phyloP scores from a whole-genome alignment of 768 basidiomycete genomes.

The Lactarius pseudohatsudake region DNA sequence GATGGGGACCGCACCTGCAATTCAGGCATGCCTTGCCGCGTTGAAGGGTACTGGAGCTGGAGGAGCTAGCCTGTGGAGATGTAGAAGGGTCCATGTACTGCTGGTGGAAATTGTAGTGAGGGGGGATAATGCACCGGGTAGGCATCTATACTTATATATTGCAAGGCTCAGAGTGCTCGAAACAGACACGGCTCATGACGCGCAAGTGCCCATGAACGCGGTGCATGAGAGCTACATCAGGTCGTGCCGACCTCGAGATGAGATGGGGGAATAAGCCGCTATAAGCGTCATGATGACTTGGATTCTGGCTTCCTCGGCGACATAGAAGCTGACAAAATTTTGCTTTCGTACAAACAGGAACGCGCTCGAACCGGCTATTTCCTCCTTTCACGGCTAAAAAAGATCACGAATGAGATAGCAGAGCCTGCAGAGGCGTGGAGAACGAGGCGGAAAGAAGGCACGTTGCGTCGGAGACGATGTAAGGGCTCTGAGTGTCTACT shows the following conservation, averaged over 20 bases:
- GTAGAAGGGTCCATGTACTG: conserved; percentile 21
- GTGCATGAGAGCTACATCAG: not conserved
- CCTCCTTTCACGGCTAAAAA: conserved; percentile 12
- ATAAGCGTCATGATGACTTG: no score
- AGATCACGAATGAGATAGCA: not conserved
- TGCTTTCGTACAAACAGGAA: not conserved
- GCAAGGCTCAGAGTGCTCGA: not conserved
- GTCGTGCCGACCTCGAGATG: conserved; percentile 2
- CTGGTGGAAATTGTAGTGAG: conserved; percentile 1
- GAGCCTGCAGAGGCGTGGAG: not conserved
- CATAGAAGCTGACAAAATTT: conserved; percentile 5
- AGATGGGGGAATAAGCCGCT: not conserved
- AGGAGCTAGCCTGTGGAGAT: conserved; percentile 14
- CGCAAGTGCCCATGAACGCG: not conserved
- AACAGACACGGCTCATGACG: not conserved
- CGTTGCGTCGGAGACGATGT: not conserved
- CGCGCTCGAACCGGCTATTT: conserved; percentile 7
- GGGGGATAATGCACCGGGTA: not conserved
- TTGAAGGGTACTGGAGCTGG: conserved; percentile 27
- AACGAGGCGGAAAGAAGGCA: not conserved
- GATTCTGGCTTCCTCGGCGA: no score
- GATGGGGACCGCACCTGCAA: conserved; percentile 25
- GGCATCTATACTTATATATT: conserved; percentile 23
- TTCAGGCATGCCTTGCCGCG: conserved; percentile 30
- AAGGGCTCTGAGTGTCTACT: no score